Percentiles rank a stretch among this genome's conserved stretches.
Evolutionary conservation across 768 basidiomycete species (phyloP).

Genomic region (Xanthoconium stramineum): DNA sequence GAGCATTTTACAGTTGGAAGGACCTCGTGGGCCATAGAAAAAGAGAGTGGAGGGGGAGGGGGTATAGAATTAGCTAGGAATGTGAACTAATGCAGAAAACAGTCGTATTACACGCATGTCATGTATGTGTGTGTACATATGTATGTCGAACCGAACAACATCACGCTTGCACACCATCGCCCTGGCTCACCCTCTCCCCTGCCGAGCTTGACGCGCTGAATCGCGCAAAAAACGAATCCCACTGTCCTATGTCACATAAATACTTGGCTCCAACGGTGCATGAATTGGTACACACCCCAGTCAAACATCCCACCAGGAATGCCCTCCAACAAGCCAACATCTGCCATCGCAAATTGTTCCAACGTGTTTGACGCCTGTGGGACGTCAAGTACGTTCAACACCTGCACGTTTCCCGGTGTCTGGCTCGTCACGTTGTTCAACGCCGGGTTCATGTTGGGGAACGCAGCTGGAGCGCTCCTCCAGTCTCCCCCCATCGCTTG

Average conservation of each 20-base stretch:
- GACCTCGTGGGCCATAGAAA: conserved; percentile 43
- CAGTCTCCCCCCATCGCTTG: conserved; percentile 31
- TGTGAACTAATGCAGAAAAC: conserved; percentile 11
- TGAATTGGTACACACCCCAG: conserved; percentile 58
- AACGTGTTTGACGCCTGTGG: conserved; percentile 52
- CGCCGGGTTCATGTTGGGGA: conserved; percentile 71
- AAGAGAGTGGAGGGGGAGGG: conserved; percentile 18
- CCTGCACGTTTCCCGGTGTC: conserved; percentile 56
- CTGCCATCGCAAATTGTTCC: conserved; percentile 63
- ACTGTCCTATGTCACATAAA: conserved; percentile 53
- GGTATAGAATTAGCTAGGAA: conserved; percentile 26
- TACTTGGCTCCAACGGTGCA: conserved; percentile 1
- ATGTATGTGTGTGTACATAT: conserved; percentile 22
- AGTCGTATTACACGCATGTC: neutral
- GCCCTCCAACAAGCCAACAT: conserved; percentile 70
- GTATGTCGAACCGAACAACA: conserved; percentile 8
- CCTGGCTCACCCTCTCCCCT: neutral
- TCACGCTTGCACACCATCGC: neutral
- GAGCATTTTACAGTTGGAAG: conserved; percentile 87
- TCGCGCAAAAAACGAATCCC: conserved; percentile 78
- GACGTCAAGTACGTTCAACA: conserved; percentile 72
- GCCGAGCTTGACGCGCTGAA: conserved; percentile 32
- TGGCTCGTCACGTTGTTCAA: conserved; percentile 50
- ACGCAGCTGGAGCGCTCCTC: conserved; percentile 15
- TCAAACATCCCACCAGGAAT: conserved; percentile 86